Conservation (phyloP, 331 rosid genomes). For the Quercus tomentella region DNA sequence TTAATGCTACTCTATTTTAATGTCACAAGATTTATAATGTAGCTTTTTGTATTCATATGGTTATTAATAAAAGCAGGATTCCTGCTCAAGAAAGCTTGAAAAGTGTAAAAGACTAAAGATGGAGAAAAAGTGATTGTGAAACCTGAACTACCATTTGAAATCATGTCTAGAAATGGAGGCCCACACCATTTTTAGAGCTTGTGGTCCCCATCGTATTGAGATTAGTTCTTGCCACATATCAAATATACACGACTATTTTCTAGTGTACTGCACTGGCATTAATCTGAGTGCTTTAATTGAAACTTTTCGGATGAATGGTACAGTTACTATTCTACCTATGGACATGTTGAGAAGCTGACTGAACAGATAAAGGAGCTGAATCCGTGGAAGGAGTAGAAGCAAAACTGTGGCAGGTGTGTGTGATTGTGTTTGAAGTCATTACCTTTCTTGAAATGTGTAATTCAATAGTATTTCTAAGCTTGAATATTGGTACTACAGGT, state of each 20-base stretch:
- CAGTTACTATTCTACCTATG: constrained; percentile 82
- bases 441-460: neutral
- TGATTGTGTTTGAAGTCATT: neutral
- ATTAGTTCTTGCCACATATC: constrained; percentile 14
- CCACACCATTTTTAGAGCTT: constrained; percentile 19
- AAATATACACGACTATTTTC: neutral
- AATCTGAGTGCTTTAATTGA: neutral
- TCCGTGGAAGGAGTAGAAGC: constrained; percentile 91
- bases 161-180: constrained; percentile 28
- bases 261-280: neutral
- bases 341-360: constrained; percentile 86
- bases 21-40: neutral
- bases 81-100: neutral
- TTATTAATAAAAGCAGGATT: neutral
- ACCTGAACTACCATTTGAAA: constrained; percentile 24
- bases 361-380: constrained; percentile 68
- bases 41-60: neutral
- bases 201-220: constrained; percentile 39
- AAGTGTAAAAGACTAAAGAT: neutral
- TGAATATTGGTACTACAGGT: too few relatives aligned
- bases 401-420: constrained; percentile 78
- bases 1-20: neutral
- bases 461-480: neutral
- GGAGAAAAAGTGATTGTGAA: constrained; percentile 27
- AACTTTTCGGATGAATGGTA: constrained; percentile 14